phyloP scores from a whole-genome alignment of 2,329 filamentous ascomycete species.

The Fusarium zealandicum region DNA sequence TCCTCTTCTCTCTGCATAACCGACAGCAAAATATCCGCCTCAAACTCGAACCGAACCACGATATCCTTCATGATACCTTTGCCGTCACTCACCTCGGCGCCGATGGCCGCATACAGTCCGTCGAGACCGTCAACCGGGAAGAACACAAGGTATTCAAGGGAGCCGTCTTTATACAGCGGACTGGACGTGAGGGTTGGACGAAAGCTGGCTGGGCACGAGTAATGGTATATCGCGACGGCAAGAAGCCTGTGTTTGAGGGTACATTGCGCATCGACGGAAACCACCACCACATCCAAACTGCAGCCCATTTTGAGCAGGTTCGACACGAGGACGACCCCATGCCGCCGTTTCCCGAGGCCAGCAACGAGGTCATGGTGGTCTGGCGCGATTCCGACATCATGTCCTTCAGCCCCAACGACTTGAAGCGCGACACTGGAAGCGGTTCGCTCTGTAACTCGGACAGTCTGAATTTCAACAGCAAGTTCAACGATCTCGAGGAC shows the following conservation, averaged over 20 bases:
- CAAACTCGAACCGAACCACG: conserved; percentile 86
- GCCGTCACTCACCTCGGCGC: conserved; percentile 73
- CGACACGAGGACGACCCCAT: conserved; percentile 75
- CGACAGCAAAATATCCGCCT: conserved; percentile 76
- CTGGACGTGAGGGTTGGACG: conserved; percentile 71
- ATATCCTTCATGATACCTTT: conserved; percentile 81
- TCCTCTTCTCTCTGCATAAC: conserved; percentile 78
- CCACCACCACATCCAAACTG: conserved; percentile 85
- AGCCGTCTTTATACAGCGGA: conserved; percentile 71
- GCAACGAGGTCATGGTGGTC: conserved; percentile 82
- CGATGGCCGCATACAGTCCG: conserved; percentile 71
- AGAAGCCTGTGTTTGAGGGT: conserved; percentile 84
- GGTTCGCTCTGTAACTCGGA: conserved; percentile 74
- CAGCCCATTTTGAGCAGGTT: conserved; percentile 75
- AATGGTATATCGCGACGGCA: conserved; percentile 77
- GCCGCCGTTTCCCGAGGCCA: conserved; percentile 56
- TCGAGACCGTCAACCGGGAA: conserved; percentile 74
- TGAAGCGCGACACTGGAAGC: conserved; percentile 64
- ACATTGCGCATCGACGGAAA: conserved; percentile 82
- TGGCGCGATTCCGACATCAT: conserved; percentile 90
- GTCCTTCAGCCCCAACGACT: conserved; percentile 56
- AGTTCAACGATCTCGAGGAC: conserved; percentile 60
- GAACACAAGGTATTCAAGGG: conserved; percentile 88
- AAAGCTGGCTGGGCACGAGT: conserved; percentile 89
- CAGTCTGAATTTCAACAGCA: conserved; percentile 78